These are phyloP conservation scores for Copromyces sp. DNA, from an alignment of 495 filamentous ascomycete species.

Conservation along the genomic window DNA sequence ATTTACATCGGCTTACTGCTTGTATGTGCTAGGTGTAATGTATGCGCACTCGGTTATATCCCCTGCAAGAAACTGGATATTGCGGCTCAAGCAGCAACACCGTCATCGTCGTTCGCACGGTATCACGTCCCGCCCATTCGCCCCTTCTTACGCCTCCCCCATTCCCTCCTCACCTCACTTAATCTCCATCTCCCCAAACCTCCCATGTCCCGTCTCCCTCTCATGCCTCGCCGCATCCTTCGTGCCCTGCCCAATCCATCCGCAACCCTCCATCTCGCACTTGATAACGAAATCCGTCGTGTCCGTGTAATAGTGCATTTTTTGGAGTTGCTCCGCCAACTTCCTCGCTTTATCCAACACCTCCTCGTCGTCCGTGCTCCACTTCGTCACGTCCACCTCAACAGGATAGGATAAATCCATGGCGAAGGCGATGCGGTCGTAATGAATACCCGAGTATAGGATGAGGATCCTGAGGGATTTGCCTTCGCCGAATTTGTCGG, in stretches of 20 bases:
- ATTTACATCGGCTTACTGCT: no score
- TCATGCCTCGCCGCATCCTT: conserved; percentile 20
- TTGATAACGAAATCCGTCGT: conserved; percentile 72
- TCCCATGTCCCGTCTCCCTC: conserved; percentile 21
- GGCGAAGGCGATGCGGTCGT: conserved; percentile 78
- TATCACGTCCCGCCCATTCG: no score
- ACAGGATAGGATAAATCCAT: conserved; percentile 52
- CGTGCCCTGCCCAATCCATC: conserved; percentile 64
- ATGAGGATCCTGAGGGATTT: conserved; percentile 61
- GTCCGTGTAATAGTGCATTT: conserved; percentile 82
- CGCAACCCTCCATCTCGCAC: conserved; percentile 55
- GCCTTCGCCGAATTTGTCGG: conserved; percentile 75
- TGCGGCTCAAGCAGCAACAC: no score
- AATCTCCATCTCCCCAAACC: conserved; percentile 27
- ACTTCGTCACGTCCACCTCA: conserved; percentile 70
- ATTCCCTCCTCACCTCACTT: neutral
- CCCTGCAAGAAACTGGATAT: no score
- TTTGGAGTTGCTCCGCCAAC: conserved; percentile 56
- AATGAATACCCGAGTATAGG: conserved; percentile 91
- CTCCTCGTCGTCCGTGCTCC: conserved; percentile 54
- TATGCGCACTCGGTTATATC: no score
- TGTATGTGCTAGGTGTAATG: no score
- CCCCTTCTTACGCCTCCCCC: neutral
- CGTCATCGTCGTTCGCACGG: no score
- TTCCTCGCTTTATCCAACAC: conserved; percentile 59